phyloP scores from a whole-genome alignment of 176 grass and related monocot genomes.

The Raddia guianensis region DNA sequence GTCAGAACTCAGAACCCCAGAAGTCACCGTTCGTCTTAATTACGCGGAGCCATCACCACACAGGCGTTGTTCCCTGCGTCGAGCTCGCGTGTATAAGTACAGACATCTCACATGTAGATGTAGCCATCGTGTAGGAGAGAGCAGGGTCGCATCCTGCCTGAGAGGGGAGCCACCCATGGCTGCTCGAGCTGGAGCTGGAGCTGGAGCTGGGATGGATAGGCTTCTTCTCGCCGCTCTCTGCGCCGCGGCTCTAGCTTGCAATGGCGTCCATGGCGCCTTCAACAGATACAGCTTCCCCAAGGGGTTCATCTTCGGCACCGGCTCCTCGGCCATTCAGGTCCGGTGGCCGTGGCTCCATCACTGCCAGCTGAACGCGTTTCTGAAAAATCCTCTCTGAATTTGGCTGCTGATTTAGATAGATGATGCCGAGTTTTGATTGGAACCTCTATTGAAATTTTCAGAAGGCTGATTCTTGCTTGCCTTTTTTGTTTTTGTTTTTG shows the following conservation, averaged over 20 bases:
- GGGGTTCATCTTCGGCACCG: constrained; percentile 57
- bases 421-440: no score
- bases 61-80: background rate
- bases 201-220: background rate
- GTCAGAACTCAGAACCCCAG: no score
- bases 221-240: constrained; percentile 14
- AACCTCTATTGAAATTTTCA: background rate
- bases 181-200: no score
- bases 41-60: background rate
- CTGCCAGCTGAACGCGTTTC: background rate
- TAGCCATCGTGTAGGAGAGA: no score
- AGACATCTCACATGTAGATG: no score
- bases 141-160: background rate
- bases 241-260: constrained; percentile 19
- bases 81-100: background rate
- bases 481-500: background rate
- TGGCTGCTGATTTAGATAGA: no score
- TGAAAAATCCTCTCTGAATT: no score
- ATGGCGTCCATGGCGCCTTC: constrained; percentile 32
- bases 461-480: background rate
- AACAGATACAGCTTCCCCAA: constrained; percentile 51
- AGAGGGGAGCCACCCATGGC: no score
- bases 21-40: background rate
- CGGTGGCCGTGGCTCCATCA: background rate
- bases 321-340: constrained; percentile 58